Percentiles rank a stretch among this genome's conserved stretches.
phyloP scores from a whole-genome alignment of 2,329 filamentous ascomycete species.

The Myriosclerotinia curreyana region DNA sequence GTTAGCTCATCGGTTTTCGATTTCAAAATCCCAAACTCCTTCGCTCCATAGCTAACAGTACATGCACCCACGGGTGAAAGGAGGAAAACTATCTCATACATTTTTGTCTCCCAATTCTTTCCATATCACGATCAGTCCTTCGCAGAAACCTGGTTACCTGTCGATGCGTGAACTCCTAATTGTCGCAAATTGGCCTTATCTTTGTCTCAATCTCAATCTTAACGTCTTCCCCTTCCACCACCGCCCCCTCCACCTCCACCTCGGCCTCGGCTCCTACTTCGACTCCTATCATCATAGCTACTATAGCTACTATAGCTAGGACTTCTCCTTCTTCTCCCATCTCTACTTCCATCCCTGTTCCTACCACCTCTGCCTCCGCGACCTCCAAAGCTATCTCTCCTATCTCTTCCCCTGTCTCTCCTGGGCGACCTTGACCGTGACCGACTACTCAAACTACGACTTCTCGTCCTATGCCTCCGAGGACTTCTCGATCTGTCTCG shows the following conservation, averaged over 20 bases:
- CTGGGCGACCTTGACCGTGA: slow-evolving; percentile 16
- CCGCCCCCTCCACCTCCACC: slow-evolving; percentile 34
- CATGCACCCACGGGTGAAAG: not conserved
- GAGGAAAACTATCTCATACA: not conserved
- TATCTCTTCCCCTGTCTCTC: slow-evolving; percentile 1
- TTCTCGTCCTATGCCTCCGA: slow-evolving; percentile 17
- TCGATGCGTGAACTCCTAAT: not conserved
- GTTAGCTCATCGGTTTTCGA: not conserved
- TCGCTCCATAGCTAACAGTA: slow-evolving; percentile 9
- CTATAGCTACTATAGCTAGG: slow-evolving; percentile 62
- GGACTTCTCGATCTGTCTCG: slow-evolving; percentile 18
- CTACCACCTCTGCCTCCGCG: slow-evolving; percentile 22
- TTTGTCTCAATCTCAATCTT: not conserved
- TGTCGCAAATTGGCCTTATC: not conserved
- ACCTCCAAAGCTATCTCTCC: slow-evolving; percentile 13
- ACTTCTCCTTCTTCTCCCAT: slow-evolving; percentile 50
- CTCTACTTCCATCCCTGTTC: slow-evolving; percentile 37
- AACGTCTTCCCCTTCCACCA: slow-evolving; percentile 7
- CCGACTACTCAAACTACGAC: slow-evolving; percentile 6
- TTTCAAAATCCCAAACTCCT: slow-evolving; percentile 9
- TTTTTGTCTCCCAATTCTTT: not conserved
- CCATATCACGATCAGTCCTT: not conserved
- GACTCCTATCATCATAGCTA: slow-evolving; percentile 50
- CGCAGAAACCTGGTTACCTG: not conserved
- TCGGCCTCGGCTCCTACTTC: slow-evolving; percentile 38